phyloP scores from a whole-genome alignment of 768 basidiomycete genomes.

The Sutorius australiensis region DNA sequence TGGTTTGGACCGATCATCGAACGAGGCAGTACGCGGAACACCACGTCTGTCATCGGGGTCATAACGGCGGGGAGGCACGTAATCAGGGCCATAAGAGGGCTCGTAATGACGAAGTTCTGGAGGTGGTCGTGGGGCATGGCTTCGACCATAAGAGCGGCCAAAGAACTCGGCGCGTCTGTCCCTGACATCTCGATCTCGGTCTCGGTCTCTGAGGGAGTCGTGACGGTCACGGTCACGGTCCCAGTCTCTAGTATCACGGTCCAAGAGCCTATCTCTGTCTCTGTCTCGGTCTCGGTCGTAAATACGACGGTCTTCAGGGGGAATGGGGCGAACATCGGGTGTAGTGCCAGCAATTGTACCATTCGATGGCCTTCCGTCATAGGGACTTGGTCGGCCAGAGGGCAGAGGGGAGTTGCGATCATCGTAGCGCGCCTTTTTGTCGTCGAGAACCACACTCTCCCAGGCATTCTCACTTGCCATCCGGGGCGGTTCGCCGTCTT shows the following conservation, averaged over 20 bases:
- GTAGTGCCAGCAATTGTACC: slow-evolving; percentile 1
- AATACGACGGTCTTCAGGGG: slow-evolving; percentile 29
- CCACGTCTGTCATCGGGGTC: slow-evolving; percentile 30
- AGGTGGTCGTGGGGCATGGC: slow-evolving; percentile 40
- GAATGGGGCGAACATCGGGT: slow-evolving; percentile 13
- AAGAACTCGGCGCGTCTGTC: slow-evolving; percentile 38
- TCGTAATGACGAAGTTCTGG: slow-evolving; percentile 49
- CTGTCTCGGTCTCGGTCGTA: slow-evolving; percentile 34
- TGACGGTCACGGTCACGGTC: slow-evolving; percentile 36
- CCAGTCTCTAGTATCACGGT: slow-evolving; percentile 32
- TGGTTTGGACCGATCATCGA: slow-evolving; percentile 25
- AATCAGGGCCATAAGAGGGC: slow-evolving; percentile 36
- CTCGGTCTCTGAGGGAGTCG: slow-evolving; percentile 23
- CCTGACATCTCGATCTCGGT: slow-evolving; percentile 32
- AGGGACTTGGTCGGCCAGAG: slow-evolving; percentile 1
- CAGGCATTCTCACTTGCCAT: slow-evolving; percentile 24
- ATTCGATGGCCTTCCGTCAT: slow-evolving; percentile 12
- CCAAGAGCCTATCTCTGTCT: slow-evolving; percentile 31
- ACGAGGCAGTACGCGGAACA: slow-evolving; percentile 14
- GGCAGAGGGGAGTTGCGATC: slow-evolving; percentile 22
- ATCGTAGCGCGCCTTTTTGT: slow-evolving; percentile 28
- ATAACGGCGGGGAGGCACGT: slow-evolving; percentile 33
- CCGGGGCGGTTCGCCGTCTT: slow-evolving; percentile 29
- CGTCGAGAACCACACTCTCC: slow-evolving; percentile 29
- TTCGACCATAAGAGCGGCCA: slow-evolving; percentile 38